Evolutionary conservation across 148 eudicot species (phyloP).

Genomic region (Limonium bicolor): DNA sequence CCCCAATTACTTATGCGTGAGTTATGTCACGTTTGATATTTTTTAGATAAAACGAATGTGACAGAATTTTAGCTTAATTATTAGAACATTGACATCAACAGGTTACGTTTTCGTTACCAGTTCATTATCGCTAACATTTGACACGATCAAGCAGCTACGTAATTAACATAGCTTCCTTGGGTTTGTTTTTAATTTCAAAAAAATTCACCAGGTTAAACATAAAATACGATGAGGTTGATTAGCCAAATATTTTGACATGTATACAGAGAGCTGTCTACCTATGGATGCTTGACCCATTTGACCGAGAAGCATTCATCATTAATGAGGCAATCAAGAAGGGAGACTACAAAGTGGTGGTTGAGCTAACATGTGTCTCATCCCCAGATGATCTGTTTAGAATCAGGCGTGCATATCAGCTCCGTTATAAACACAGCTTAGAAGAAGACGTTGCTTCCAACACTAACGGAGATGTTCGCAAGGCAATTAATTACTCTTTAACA

Average conservation of each 20-base stretch:
- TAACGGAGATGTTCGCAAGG: slow-evolving; percentile 53
- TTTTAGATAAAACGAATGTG: too few species aligned
- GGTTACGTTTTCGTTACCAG: too few species aligned
- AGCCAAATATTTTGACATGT: background rate
- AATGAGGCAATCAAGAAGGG: slow-evolving; percentile 21
- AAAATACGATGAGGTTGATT: too few species aligned
- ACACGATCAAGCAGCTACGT: too few species aligned
- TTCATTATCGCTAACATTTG: too few species aligned
- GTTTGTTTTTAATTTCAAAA: too few species aligned
- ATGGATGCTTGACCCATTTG: slow-evolving; percentile 7
- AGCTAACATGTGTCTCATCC: slow-evolving; percentile 29
- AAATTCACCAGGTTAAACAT: too few species aligned
- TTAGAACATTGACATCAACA: too few species aligned
- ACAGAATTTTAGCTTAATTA: too few species aligned
- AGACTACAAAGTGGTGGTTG: slow-evolving; percentile 39
- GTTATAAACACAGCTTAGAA: slow-evolving; percentile 49
- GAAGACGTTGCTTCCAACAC: slow-evolving; percentile 59
- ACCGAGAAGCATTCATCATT: slow-evolving; percentile 6
- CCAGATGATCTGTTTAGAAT: slow-evolving; percentile 46
- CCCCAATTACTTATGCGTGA: too few species aligned
- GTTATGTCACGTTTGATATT: too few species aligned
- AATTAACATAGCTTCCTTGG: too few species aligned
- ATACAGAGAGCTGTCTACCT: slow-evolving; percentile 9
- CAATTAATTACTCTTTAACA: background rate
- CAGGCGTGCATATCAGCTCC: slow-evolving; percentile 57